Evolutionary conservation across 2,329 filamentous ascomycete genomes (phyloP).

Genomic region (Trichoderma afroharzianum): DNA sequence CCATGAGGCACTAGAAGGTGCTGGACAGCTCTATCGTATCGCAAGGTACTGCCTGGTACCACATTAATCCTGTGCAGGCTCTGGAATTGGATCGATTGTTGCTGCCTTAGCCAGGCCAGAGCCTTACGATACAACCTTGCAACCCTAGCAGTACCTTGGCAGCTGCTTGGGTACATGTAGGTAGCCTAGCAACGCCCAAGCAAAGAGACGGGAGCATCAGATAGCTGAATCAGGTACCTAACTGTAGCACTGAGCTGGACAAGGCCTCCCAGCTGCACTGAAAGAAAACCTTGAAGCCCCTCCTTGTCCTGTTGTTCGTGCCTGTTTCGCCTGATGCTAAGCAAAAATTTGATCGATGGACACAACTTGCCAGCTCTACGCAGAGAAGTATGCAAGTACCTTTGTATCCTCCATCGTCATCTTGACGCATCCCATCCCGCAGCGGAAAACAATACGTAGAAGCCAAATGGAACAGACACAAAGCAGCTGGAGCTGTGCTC

Average conservation of each 20-base stretch:
- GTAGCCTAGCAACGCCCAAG: not conserved
- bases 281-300: not conserved
- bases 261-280: not conserved
- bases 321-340: not conserved
- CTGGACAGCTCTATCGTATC: slow-evolving; percentile 8
- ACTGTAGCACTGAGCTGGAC: not conserved
- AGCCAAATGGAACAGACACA: not conserved
- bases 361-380: not conserved
- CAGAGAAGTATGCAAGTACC: not conserved
- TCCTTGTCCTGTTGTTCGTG: not conserved
- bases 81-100: not conserved
- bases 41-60: not conserved
- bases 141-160: not conserved
- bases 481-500: not conserved
- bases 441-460: not conserved
- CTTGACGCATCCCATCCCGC: slow-evolving; percentile 2
- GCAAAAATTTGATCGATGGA: slow-evolving; percentile 2
- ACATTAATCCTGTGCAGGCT: not conserved
- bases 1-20: slow-evolving; percentile 13
- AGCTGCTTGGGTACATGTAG: not conserved
- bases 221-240: not conserved
- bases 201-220: not conserved
- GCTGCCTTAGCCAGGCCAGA: not conserved
- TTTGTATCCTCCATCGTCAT: slow-evolving; percentile 9
- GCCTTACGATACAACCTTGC: not conserved